phyloP scores from a whole-genome alignment of 768 basidiomycete genomes.

The Lactarius deliciosus region DNA sequence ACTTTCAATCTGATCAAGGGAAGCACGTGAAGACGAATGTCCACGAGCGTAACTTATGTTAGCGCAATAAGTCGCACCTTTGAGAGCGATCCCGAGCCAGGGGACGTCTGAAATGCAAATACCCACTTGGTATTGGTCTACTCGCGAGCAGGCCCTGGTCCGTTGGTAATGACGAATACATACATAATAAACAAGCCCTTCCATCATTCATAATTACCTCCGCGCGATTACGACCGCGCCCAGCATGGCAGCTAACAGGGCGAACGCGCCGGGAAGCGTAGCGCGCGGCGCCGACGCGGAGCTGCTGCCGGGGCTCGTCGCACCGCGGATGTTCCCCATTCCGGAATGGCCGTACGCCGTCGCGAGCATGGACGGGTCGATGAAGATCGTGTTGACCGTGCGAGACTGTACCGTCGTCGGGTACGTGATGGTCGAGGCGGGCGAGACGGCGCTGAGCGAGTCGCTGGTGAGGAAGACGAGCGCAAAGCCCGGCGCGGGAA shows the following conservation, averaged over 20 bases:
- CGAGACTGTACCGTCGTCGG: conserved; percentile 55
- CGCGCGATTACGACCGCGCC: background rate
- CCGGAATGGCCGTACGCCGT: conserved; percentile 61
- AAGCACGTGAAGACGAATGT: background rate
- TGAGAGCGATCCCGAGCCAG: no score
- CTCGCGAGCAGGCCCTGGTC: no score
- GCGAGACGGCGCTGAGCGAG: conserved; percentile 40
- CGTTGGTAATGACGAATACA: no score
- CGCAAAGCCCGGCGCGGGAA: conserved; percentile 72
- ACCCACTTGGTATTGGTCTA: no score
- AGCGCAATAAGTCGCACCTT: no score
- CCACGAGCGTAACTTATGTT: no score
- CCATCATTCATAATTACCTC: background rate
- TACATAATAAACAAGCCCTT: no score
- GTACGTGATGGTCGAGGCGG: conserved; percentile 44
- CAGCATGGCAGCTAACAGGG: background rate
- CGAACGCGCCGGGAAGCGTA: background rate
- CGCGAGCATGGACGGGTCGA: conserved; percentile 54
- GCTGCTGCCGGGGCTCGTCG: conserved; percentile 34
- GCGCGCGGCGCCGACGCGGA: background rate
- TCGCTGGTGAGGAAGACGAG: conserved; percentile 64
- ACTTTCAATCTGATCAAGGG: background rate
- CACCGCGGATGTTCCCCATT: conserved; percentile 36
- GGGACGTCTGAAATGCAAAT: no score
- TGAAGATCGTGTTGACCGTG: conserved; percentile 49